A percentile compares a stretch with the other conserved stretches of the same genome.
Conservation (phyloP, 306 rosid species). For the Adenanthera pavonina region DNA sequence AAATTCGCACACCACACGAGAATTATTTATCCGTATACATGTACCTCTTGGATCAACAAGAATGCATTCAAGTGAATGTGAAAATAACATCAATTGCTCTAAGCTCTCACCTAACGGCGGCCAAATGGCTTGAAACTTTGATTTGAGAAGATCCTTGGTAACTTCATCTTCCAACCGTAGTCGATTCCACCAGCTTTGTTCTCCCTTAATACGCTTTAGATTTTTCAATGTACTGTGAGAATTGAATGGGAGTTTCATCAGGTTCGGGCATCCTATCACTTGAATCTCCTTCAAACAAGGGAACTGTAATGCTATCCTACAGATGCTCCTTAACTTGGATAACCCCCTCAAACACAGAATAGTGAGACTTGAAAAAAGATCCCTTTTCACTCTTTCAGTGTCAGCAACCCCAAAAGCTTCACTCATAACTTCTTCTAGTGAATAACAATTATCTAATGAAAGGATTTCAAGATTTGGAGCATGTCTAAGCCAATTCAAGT, state of each 20-base stretch:
- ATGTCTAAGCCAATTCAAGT: not conserved
- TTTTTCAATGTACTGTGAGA: not conserved
- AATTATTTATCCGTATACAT: too few species aligned
- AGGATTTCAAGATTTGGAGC: not conserved
- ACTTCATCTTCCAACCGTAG: not conserved
- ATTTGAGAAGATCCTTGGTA: not conserved
- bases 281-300: not conserved
- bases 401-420: not conserved
- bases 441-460: not conserved
- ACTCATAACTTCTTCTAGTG: not conserved
- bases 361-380: not conserved
- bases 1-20: too few species aligned
- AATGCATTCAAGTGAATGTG: too few species aligned
- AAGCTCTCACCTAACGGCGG: too few species aligned
- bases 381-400: not conserved
- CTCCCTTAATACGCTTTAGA: fast-evolving
- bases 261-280: not conserved
- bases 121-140: not conserved
- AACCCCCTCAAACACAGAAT: not conserved
- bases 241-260: not conserved
- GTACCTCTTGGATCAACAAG: too few species aligned
- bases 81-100: too few species aligned
- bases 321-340: not conserved
- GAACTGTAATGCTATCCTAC: not conserved
- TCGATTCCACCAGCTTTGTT: not conserved